A percentile compares a stretch with the other conserved stretches of the same genome.
Evolutionary conservation across 1,284 basidiomycete genomes (phyloP).

Genomic region (Apiotrichum veenhuisii): DNA sequence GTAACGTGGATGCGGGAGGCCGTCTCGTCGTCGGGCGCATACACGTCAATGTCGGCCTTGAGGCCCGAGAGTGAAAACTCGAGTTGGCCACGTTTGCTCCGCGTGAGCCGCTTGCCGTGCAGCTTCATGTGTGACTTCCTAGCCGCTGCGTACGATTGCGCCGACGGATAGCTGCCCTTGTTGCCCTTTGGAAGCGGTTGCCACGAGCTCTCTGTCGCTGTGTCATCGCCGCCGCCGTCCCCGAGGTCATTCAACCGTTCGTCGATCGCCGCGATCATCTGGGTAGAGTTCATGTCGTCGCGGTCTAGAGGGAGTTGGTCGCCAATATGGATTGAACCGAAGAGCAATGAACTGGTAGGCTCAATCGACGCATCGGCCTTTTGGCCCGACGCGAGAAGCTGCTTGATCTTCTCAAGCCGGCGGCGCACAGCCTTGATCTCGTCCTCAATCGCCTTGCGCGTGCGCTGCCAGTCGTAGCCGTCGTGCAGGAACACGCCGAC

Average conservation of each 20-base stretch:
- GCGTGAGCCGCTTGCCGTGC: slow-evolving; percentile 55
- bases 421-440: slow-evolving; percentile 83
- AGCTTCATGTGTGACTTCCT: slow-evolving; percentile 41
- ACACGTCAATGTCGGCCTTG: slow-evolving; percentile 64
- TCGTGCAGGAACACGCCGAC: slow-evolving; percentile 73
- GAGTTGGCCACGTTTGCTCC: slow-evolving; percentile 74
- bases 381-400: slow-evolving; percentile 90
- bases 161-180: slow-evolving; percentile 31
- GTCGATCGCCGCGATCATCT: slow-evolving; percentile 83
- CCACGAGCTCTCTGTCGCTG: slow-evolving; percentile 74
- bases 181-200: slow-evolving; percentile 59
- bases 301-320: slow-evolving; percentile 63
- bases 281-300: slow-evolving; percentile 67
- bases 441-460: slow-evolving; percentile 79
- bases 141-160: slow-evolving; percentile 10
- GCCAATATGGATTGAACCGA: slow-evolving; percentile 90
- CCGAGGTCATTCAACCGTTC: slow-evolving; percentile 76
- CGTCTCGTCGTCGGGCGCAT: slow-evolving; percentile 56
- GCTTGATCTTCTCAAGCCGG: slow-evolving; percentile 82
- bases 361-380: slow-evolving; percentile 74
- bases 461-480: slow-evolving; percentile 88
- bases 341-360: slow-evolving; percentile 63
- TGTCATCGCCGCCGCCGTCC: slow-evolving; percentile 64
- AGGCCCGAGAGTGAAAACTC: slow-evolving; percentile 73
- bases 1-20: slow-evolving; percentile 65